Conservation (phyloP, 192 early-diverging fungal species). For the Mortierella alpina region DNA sequence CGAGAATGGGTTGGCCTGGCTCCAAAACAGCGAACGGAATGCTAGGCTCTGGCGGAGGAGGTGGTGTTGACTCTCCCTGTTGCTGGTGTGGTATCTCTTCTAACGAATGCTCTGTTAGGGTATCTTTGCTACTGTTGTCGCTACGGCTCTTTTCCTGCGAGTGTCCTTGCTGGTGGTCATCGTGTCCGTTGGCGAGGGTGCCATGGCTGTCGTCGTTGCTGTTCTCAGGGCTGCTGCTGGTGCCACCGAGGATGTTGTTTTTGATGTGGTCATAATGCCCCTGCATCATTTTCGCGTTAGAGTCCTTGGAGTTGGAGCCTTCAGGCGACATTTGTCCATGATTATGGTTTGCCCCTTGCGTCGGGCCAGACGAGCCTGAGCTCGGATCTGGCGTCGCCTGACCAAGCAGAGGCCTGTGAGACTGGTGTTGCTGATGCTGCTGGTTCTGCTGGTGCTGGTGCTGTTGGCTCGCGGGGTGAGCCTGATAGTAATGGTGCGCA, state of each 20-base stretch:
- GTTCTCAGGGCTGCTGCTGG: background rate
- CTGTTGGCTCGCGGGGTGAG: background rate
- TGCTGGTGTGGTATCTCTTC: conserved; percentile 9
- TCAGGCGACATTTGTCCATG: background rate
- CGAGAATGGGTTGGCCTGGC: conserved; percentile 37
- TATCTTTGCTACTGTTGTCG: conserved; percentile 22
- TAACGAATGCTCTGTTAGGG: background rate
- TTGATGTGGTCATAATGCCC: conserved; percentile 46
- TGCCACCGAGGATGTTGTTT: conserved; percentile 20
- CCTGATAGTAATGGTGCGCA: conserved; percentile 16
- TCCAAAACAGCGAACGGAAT: conserved; percentile 43
- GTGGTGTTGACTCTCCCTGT: conserved; percentile 11
- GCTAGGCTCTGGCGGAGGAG: conserved; percentile 35
- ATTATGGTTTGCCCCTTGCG: background rate
- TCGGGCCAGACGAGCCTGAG: background rate
- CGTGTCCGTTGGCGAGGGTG: conserved; percentile 15
- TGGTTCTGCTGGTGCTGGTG: conserved; percentile 1
- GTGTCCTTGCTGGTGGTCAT: conserved; percentile 34
- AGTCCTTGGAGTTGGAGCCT: background rate
- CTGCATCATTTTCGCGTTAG: conserved; percentile 9
- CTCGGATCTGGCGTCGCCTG: conserved; percentile 10
- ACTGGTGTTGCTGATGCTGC: conserved; percentile 4
- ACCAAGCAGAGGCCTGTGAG: background rate
- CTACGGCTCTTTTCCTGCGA: conserved; percentile 3
- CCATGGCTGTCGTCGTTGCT: conserved; percentile 17